Evolutionary conservation across 2,329 filamentous ascomycete species (phyloP).

Genomic region (Colletotrichum sp.): DNA sequence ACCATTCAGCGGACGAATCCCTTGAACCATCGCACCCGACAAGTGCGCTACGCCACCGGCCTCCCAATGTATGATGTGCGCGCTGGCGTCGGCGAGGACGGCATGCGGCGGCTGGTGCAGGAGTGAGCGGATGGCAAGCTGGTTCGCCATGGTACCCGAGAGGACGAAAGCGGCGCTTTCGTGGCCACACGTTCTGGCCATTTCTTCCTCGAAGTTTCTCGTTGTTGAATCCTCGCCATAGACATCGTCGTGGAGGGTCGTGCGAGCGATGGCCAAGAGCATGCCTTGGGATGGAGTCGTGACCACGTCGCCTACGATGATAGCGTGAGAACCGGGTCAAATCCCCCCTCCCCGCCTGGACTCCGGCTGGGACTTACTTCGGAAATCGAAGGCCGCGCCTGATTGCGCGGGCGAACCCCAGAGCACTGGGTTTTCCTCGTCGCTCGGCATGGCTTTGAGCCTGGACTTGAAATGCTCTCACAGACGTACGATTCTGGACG

Average conservation of each 20-base stretch:
- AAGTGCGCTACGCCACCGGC: conserved; percentile 64
- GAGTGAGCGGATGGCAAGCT: conserved; percentile 74
- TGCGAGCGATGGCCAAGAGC: conserved; percentile 71
- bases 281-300: conserved; percentile 74
- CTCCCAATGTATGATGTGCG: conserved; percentile 69
- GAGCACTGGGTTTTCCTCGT: conserved; percentile 7
- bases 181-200: conserved; percentile 65
- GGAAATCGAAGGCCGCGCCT: conserved; percentile 18
- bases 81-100: conserved; percentile 71
- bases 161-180: conserved; percentile 74
- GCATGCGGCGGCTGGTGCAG: conserved; percentile 73
- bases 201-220: conserved; percentile 66
- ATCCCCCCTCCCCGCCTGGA: background rate
- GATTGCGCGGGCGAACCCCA: conserved; percentile 10
- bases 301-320: conserved; percentile 63
- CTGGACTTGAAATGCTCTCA: background rate
- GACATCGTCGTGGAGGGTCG: conserved; percentile 79
- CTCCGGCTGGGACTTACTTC: conserved; percentile 4
- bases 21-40: conserved; percentile 67
- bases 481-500: background rate
- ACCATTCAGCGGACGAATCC: conserved; percentile 39
- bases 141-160: conserved; percentile 84
- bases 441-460: background rate
- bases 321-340: background rate
- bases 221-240: conserved; percentile 76